Base-by-base conservation (phyloP, 768 basidiomycete species). In the Calocybe indica region DNA sequence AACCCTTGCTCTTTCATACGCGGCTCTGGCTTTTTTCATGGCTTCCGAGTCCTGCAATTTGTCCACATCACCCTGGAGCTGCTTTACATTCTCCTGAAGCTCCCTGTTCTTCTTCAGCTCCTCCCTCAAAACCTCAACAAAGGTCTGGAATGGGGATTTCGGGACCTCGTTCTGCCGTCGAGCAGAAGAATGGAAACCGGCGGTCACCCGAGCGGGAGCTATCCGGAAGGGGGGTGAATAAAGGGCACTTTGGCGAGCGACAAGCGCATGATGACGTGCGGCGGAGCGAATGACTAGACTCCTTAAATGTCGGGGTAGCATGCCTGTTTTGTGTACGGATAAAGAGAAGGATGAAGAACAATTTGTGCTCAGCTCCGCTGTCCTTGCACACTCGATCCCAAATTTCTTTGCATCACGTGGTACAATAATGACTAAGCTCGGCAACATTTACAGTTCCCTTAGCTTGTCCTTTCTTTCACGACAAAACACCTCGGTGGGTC, bases 41-140 rank as follows among this genome's bases (percentile, higher is more conserved):
- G 93, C 87, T 62, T 95, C 92, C 46, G 91, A 92, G 64, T 97
- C 96, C 73, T 97, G 94, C 42, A 97, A 68, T 69, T 96, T 96
- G 70, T 92, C 90, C 34, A 96, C 95, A 65, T 98, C 93, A 52
- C 96, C 96, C 68, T 95, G 92, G 12, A 99, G 76, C 68, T 96
- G 92, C 71, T 93, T 94, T 41, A 97, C 87, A 67, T 95, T 95
- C 32, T 98, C 94, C 70, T 95, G 92, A 43, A 96, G 74, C 63
- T 95, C 94, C 53, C 92, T 72, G 62, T 91, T 95, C 75, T 97
- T 98, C 62, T 81, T 76, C 39, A 99, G 69, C 69, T 99, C 96
- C 45, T 96, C 93, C 55, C 79, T 82, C 39, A 99, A 72, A 13
- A 94, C 92, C 32, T 98, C 89, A 6, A 97, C 92, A 55, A 99